Evolutionary conservation across 257 asterid species (phyloP), one percentile per base, ranked within the genome.

Genomic region (Solanum sitiens): DNA sequence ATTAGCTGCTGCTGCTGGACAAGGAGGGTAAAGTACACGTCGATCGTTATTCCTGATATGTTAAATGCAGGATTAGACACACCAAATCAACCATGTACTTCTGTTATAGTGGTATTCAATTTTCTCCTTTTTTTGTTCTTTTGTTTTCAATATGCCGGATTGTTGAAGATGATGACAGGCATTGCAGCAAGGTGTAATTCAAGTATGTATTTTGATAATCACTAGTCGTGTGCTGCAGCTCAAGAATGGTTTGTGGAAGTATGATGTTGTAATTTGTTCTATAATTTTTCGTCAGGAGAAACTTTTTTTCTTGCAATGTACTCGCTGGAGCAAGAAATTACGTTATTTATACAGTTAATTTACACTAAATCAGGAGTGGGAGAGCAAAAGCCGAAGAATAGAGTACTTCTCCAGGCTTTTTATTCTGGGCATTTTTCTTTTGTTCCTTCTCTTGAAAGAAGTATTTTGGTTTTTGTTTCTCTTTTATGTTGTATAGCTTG

Each of bases 1-100:
- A 92, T 87, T 96, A 90, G 94, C 90, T 47, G 93, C 91, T 39
- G 95, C 93, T 25, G 94, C 94, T 40, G 91, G 90, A 86, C 91
- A 83, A 83, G 92, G 91, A 86, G 89, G 91, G 86, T 88, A 92
- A 32, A 20, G 32, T 71, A 84, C 59, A 50, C 21, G 21, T 39
- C 35, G 15, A 50, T 61, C 39, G 75, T 40, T n/a, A 39, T 72
- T 82, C 88, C 73, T 53, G 82, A 82, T 83, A 82, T n/a, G 77
- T 83, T 70, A 33, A 83, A 10, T 87, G 70, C 84, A 71, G 87
- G 80, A 87, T 53, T 45, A 33, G 70, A 86, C 84, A 44, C 18
- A 3, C 70, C 70, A 47, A 50, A 21, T 87, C 88, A 53, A 67
- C 68, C 72, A 25, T 47, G 72, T 82, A 56, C 70, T 72, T 87